Evolutionary conservation across 2,329 filamentous ascomycete genomes (phyloP), one percentile per base, ranked within the genome.

Genomic region (Pyricularia pennisetigena): DNA sequence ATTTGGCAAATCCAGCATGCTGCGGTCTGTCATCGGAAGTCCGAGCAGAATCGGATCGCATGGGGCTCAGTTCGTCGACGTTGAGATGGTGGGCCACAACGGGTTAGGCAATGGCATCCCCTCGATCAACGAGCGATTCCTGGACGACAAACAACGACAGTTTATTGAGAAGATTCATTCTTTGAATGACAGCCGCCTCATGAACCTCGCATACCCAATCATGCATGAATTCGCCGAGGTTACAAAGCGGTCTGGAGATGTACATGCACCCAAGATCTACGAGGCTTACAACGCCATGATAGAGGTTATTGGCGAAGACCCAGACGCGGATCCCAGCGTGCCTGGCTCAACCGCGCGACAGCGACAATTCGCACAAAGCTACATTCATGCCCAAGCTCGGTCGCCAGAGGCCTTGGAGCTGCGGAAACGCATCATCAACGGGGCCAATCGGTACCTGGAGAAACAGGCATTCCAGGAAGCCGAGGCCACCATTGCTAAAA

Each of bases 11-110:
- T 92, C 92, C 14, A 87, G 83, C 67, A 82, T 96, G 74, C 89
- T 91, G 69, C 91, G 90, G 73, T 97, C 94, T 10, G 90, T 97
- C 68, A 95, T 98, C 76, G 94, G 94, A 64, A 88, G 89, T 29
- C 88, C 93, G 14, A 90, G 86, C 73, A 85, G 86, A 70, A 86
- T 90, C 69, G 88, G 90, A 35, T 80, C 84, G 20, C 87, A 93
- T 71, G 80, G 85, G 67, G 76, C 85, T 35, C 84, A 88, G 68
- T 93, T 94, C 74, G 85, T 88, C 20, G 91, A 94, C 72, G 82
- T 90, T 10, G 85, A 88, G 68, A 84, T 87, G 64, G 82, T 83
- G 62, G 85, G 82, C 41, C 83, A 84, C 66, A 79, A 80, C 14
- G 80, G 81, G 23, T 73, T 77, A 23, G 76, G 83, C 41, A 80